Percentiles rank a stretch among this genome's conserved stretches.
phyloP scores from a whole-genome alignment of 257 asterid species.

The Solanum pinnatisectum region DNA sequence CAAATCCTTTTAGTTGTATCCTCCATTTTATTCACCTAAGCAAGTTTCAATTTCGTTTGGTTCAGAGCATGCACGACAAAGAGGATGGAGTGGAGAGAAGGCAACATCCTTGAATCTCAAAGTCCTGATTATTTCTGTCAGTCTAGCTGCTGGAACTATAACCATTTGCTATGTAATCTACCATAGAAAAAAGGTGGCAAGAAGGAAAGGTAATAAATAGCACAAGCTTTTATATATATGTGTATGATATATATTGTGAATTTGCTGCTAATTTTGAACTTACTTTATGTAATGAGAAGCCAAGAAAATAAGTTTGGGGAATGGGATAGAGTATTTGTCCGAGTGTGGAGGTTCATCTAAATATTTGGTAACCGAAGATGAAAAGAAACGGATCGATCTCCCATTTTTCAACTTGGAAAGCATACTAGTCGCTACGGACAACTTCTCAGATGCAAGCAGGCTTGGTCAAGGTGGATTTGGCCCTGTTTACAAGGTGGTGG shows the following conservation, averaged over 20 bases:
- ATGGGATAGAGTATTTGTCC: not conserved
- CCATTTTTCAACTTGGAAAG: not conserved
- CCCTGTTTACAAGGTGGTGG: not conserved
- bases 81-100: not conserved
- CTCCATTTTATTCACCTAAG: not conserved
- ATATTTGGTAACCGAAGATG: not conserved
- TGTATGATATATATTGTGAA: not conserved
- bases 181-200: not conserved
- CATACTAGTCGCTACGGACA: not conserved
- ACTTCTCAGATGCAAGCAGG: not conserved
- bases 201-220: not conserved
- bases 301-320: not conserved
- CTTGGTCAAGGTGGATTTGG: not conserved
- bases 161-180: not conserved
- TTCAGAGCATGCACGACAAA: not conserved
- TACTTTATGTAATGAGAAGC: not conserved
- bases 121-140: not conserved
- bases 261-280: not conserved
- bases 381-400: not conserved
- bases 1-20: not conserved
- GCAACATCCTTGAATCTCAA: not conserved
- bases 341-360: not conserved
- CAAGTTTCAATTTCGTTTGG: not conserved
- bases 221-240: not conserved
- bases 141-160: not conserved